Conservation (phyloP, 495 filamentous ascomycete species). For the Daldinia caldariorum region DNA sequence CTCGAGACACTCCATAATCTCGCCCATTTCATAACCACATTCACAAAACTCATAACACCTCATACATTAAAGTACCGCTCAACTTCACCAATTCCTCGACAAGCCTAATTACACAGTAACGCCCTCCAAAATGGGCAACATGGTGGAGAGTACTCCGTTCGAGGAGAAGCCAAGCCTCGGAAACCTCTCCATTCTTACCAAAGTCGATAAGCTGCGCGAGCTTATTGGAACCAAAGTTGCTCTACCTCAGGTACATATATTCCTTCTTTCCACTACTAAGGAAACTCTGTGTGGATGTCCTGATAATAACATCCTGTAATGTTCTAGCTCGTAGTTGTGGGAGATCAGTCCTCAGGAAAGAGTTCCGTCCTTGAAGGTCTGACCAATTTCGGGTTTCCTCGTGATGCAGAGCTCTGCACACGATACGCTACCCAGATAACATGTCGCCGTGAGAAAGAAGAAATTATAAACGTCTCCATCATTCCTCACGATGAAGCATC, state of each 20-base stretch:
- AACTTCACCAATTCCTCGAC: neutral
- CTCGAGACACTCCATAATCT: no score
- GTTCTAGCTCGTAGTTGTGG: slow-evolving; percentile 57
- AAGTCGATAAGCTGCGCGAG: slow-evolving; percentile 55
- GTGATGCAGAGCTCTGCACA: slow-evolving; percentile 63
- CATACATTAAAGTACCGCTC: neutral
- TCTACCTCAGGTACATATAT: slow-evolving; percentile 49
- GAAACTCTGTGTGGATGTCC: neutral
- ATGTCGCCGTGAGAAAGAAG: slow-evolving; percentile 54
- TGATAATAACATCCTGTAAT: neutral
- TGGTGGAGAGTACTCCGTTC: neutral
- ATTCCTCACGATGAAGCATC: slow-evolving; percentile 52
- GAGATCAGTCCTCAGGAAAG: slow-evolving; percentile 65
- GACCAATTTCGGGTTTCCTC: slow-evolving; percentile 63
- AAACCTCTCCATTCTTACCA: slow-evolving; percentile 44
- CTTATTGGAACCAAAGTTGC: slow-evolving; percentile 52
- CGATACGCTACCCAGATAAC: slow-evolving; percentile 69
- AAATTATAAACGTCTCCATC: slow-evolving; percentile 55
- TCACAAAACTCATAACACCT: no score
- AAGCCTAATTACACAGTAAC: slow-evolving; percentile 6
- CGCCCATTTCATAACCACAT: no score
- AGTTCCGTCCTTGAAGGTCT: slow-evolving; percentile 62
- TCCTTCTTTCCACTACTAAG: neutral
- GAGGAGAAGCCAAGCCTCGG: slow-evolving; percentile 21
- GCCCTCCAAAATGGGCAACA: slow-evolving; percentile 29